These are phyloP conservation scores for Lasiosphaeria miniovina DNA, from an alignment of 495 filamentous ascomycete species.

Conservation along the genomic window DNA sequence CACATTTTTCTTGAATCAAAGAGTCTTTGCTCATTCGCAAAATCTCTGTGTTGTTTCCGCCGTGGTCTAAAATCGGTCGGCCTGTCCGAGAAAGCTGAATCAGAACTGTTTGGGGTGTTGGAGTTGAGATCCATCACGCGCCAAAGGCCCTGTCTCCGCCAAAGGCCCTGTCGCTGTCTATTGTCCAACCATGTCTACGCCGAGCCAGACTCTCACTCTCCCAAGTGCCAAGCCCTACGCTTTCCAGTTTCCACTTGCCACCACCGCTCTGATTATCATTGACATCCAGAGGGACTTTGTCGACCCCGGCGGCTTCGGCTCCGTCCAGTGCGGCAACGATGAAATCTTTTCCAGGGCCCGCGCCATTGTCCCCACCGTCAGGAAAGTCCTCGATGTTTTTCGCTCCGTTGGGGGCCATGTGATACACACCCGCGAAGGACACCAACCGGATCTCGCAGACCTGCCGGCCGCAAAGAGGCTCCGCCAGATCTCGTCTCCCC, in stretches of 20 bases:
- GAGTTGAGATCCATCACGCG: neutral
- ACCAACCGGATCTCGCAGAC: constrained; percentile 49
- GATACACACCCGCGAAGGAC: constrained; percentile 65
- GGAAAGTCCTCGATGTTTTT: constrained; percentile 54
- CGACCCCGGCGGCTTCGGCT: constrained; percentile 44
- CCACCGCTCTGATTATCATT: constrained; percentile 56
- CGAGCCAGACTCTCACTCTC: constrained; percentile 26
- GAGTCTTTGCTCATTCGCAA: too few relatives aligned
- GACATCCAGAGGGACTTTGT: constrained; percentile 56
- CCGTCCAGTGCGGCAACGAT: constrained; percentile 35
- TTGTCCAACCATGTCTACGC: constrained; percentile 22
- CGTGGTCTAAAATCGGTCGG: too few relatives aligned
- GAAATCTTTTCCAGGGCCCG: constrained; percentile 36
- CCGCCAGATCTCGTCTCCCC: constrained; percentile 43
- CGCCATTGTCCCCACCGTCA: constrained; percentile 38
- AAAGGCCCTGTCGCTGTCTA: constrained; percentile 5
- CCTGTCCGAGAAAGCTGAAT: too few relatives aligned
- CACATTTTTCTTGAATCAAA: too few relatives aligned
- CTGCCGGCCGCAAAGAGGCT: constrained; percentile 48
- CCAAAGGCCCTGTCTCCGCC: neutral
- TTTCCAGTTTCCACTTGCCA: constrained; percentile 35
- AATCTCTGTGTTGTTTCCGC: too few relatives aligned
- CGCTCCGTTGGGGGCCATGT: constrained; percentile 58
- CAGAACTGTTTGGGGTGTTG: too few relatives aligned
- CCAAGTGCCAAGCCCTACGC: constrained; percentile 39